Conservation (phyloP, 257 asterid genomes). For the Nicotiana attenuata region DNA sequence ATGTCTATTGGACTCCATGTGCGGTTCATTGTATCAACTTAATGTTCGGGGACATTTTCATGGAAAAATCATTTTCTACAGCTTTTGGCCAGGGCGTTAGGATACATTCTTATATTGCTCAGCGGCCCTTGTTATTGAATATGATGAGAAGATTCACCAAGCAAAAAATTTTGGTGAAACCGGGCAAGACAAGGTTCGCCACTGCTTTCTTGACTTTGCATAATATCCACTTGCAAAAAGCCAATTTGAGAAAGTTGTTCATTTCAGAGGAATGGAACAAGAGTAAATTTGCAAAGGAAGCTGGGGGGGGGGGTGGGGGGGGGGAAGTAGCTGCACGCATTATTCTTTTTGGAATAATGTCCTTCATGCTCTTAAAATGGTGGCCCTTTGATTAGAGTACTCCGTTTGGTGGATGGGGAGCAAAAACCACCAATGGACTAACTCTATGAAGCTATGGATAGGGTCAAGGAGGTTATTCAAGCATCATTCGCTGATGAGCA, state of each 20-base stretch:
- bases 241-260: not conserved
- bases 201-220: not conserved
- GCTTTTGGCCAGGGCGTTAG: not conserved
- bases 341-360: constrained; percentile 6
- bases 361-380: not conserved
- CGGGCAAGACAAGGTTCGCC: not conserved
- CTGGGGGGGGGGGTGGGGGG: too few species aligned
- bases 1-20: too few species aligned
- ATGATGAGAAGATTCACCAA: not conserved
- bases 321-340: not conserved
- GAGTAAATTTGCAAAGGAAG: not conserved
- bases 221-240: not conserved
- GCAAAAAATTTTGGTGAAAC: not conserved
- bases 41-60: too few species aligned
- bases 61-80: not conserved
- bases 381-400: not conserved
- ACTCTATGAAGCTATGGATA: not conserved
- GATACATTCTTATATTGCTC: not conserved
- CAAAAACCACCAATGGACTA: not conserved
- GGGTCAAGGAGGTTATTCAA: not conserved
- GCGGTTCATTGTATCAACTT: too few species aligned
- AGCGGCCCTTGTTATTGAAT: not conserved
- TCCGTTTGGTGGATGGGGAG: too few species aligned
- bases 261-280: not conserved
- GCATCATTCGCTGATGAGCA: not conserved